Percentiles rank a stretch among this genome's conserved stretches.
Evolutionary conservation across 2,329 filamentous ascomycete species (phyloP).

Genomic region (Cladosporium sp.): DNA sequence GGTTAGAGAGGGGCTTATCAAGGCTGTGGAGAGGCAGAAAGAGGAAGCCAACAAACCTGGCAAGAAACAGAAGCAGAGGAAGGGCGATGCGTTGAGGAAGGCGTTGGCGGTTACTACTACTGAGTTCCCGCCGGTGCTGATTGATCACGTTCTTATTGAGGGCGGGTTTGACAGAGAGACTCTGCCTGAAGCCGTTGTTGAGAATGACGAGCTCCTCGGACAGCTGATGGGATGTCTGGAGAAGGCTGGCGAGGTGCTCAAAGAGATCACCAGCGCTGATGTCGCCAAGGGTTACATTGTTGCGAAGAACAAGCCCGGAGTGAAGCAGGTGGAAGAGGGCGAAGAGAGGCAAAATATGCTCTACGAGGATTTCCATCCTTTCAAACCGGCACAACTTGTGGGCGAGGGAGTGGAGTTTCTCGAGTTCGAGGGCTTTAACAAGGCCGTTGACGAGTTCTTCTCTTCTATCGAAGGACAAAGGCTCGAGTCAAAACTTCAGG

Average conservation of each 20-base stretch:
- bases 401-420: constrained; percentile 64
- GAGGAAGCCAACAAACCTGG: constrained; percentile 43
- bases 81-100: constrained; percentile 70
- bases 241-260: constrained; percentile 64
- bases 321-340: constrained; percentile 24
- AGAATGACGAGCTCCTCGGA: constrained; percentile 59
- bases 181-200: constrained; percentile 65
- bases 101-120: constrained; percentile 78
- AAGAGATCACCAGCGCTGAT: constrained; percentile 61
- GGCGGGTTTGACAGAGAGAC: constrained; percentile 64
- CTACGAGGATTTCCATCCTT: constrained; percentile 95
- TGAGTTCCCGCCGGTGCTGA: constrained; percentile 79
- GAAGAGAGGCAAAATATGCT: constrained; percentile 47
- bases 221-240: constrained; percentile 63
- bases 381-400: constrained; percentile 74
- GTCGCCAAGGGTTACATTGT: constrained; percentile 81
- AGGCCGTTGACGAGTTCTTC: constrained; percentile 93
- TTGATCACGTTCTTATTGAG: constrained; percentile 76
- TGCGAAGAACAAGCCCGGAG: constrained; percentile 52
- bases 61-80: constrained; percentile 69
- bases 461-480: constrained; percentile 94
- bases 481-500: constrained; percentile 74
- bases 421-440: constrained; percentile 80
- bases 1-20: constrained; percentile 63
- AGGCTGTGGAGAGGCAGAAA: constrained; percentile 57